Evolutionary conservation across 2,329 filamentous ascomycete genomes (phyloP).

Genomic region (Camptophora hylomeconis): DNA sequence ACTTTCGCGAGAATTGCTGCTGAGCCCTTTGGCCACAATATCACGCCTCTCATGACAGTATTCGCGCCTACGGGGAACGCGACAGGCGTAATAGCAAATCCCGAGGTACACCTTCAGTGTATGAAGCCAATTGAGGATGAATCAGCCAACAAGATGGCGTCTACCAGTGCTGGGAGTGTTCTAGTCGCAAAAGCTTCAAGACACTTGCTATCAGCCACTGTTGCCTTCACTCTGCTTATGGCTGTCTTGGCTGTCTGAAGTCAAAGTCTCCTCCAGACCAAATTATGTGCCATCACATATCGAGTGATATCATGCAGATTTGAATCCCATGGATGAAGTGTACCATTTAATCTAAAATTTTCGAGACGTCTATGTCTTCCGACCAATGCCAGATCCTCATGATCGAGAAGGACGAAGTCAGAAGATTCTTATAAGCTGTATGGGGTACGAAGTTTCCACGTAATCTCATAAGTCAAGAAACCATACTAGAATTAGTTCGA

Average conservation of each 20-base stretch:
- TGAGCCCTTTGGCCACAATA: neutral
- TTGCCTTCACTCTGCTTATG: neutral
- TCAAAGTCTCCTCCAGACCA: too few species aligned
- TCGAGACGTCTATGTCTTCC: too few species aligned
- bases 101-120: conserved; percentile 1
- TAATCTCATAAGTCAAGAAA: too few species aligned
- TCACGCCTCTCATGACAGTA: conserved; percentile 2
- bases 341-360: too few species aligned
- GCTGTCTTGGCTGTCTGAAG: neutral
- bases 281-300: too few species aligned
- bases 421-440: too few species aligned
- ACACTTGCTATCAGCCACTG: neutral
- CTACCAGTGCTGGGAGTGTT: neutral
- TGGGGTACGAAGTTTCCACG: too few species aligned
- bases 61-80: conserved; percentile 1
- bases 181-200: neutral
- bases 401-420: too few species aligned
- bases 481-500: too few species aligned
- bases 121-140: conserved; percentile 2
- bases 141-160: conserved; percentile 1
- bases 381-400: too few species aligned
- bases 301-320: too few species aligned
- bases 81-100: conserved; percentile 1
- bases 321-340: too few species aligned
- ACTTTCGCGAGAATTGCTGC: conserved; percentile 1